These are phyloP conservation scores for Aspergillus uvarum DNA, from an alignment of 2,329 filamentous ascomycete genomes.

Conservation along the genomic window DNA sequence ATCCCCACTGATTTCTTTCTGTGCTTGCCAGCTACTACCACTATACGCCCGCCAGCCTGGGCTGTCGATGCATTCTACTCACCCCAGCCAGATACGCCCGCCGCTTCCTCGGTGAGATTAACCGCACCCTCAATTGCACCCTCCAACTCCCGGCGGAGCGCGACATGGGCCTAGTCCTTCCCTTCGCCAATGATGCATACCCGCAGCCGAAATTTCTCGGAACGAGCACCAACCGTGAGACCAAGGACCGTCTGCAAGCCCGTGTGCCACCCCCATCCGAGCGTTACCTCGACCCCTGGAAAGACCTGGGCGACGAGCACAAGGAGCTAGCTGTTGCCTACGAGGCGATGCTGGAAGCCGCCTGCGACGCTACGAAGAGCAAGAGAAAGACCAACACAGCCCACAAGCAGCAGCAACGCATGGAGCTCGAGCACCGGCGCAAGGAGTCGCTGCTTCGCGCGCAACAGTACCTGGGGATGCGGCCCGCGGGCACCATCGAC, in stretches of 20 bases:
- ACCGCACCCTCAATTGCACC: slow-evolving; percentile 49
- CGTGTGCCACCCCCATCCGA: slow-evolving; percentile 29
- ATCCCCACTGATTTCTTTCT: background rate
- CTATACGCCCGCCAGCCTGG: slow-evolving; percentile 50
- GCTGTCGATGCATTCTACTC: slow-evolving; percentile 61
- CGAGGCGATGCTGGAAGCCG: slow-evolving; percentile 53
- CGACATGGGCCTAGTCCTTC: slow-evolving; percentile 58
- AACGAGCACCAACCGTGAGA: slow-evolving; percentile 50
- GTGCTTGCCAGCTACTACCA: slow-evolving; percentile 62
- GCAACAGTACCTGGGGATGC: slow-evolving; percentile 71
- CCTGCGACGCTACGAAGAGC: slow-evolving; percentile 52
- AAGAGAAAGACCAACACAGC: slow-evolving; percentile 52
- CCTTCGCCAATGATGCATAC: slow-evolving; percentile 60
- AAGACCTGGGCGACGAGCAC: slow-evolving; percentile 13
- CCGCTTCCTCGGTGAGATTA: slow-evolving; percentile 64
- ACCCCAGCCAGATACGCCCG: slow-evolving; percentile 67
- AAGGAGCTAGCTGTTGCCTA: slow-evolving; percentile 9
- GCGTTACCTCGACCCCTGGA: background rate
- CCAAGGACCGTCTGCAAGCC: slow-evolving; percentile 37
- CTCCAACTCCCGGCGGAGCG: slow-evolving; percentile 60
- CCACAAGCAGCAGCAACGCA: slow-evolving; percentile 49
- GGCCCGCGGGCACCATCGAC: slow-evolving; percentile 35
- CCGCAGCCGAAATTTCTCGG: slow-evolving; percentile 69
- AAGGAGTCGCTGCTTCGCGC: slow-evolving; percentile 60
- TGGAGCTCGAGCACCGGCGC: slow-evolving; percentile 54